Evolutionary conservation across 345 rosid genomes (phyloP).

Genomic region (Carallia pectinifolia): DNA sequence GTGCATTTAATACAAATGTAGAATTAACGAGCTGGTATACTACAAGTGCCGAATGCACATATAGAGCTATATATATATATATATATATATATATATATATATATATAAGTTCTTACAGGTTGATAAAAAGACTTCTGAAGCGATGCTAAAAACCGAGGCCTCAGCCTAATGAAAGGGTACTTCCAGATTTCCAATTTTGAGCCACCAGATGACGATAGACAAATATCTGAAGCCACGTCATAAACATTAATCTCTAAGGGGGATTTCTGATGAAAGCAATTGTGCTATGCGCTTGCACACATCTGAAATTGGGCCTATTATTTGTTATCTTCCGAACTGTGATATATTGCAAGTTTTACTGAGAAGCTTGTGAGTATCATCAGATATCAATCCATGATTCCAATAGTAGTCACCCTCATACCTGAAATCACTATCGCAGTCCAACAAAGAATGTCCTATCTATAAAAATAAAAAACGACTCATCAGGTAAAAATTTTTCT

Average conservation of each 20-base stretch:
- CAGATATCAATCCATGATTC: constrained; percentile 23
- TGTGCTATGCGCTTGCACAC: neutral
- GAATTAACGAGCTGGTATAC: no score
- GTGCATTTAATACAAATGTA: no score
- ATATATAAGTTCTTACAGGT: constrained; percentile 4
- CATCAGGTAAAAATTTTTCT: no score
- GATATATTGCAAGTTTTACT: constrained; percentile 17
- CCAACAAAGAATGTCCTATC: constrained; percentile 28
- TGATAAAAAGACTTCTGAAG: neutral
- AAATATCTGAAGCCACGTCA: constrained; percentile 18
- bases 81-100: no score
- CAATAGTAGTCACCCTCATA: constrained; percentile 19
- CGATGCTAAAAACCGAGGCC: neutral
- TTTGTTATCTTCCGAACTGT: constrained; percentile 6
- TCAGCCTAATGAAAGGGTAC: neutral
- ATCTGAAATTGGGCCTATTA: neutral
- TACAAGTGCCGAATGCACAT: no score
- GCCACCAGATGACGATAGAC: neutral
- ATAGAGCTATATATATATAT: no score
- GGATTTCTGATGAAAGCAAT: constrained; percentile 1
- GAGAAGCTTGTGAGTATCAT: constrained; percentile 11
- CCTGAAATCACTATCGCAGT: constrained; percentile 6
- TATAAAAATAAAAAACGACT: neutral
- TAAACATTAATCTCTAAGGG: neutral
- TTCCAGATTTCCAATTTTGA: neutral